These are phyloP conservation scores for Podospora anserina DNA, from an alignment of 495 filamentous ascomycete species.

Conservation along the genomic window DNA sequence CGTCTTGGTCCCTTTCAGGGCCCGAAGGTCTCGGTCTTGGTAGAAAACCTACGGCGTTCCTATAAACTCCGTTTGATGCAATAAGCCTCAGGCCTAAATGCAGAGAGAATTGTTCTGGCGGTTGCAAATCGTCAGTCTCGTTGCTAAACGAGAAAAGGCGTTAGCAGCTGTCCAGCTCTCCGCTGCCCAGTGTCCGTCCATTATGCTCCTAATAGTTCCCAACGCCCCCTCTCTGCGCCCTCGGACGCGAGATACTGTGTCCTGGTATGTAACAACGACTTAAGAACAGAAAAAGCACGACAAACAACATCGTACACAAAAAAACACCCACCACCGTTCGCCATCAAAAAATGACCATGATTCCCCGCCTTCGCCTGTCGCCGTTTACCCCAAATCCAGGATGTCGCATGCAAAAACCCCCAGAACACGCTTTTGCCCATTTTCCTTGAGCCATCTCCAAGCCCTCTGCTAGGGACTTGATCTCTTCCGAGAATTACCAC, in stretches of 20 bases:
- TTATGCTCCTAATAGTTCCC: conserved; percentile 25
- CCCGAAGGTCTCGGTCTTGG: conserved; percentile 12
- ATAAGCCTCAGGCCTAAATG: conserved; percentile 8
- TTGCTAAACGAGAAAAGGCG: conserved; percentile 14
- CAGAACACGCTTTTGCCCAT: conserved; percentile 27
- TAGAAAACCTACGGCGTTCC: conserved; percentile 19
- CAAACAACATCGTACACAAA: conserved; percentile 30
- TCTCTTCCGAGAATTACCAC: conserved; percentile 29
- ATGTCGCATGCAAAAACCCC: conserved; percentile 37
- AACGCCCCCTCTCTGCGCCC: conserved; percentile 18
- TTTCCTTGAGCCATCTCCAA: conserved; percentile 29
- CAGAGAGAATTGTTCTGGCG: conserved; percentile 1
- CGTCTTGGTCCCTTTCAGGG: conserved; percentile 8
- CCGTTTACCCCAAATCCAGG: conserved; percentile 31
- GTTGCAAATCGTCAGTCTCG: conserved; percentile 14
- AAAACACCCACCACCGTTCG: conserved; percentile 22
- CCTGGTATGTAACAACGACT: conserved; percentile 20
- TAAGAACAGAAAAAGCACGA: conserved; percentile 19
- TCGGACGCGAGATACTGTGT: conserved; percentile 17
- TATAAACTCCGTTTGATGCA: conserved; percentile 22
- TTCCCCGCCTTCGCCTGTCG: conserved; percentile 28
- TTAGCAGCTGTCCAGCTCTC: conserved; percentile 22
- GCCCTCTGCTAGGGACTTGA: conserved; percentile 23
- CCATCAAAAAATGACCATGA: conserved; percentile 21
- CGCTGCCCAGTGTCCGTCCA: conserved; percentile 23